Evolutionary conservation across 192 early-diverging fungal genomes (phyloP).

Genomic region (Rhizophagus sp.): DNA sequence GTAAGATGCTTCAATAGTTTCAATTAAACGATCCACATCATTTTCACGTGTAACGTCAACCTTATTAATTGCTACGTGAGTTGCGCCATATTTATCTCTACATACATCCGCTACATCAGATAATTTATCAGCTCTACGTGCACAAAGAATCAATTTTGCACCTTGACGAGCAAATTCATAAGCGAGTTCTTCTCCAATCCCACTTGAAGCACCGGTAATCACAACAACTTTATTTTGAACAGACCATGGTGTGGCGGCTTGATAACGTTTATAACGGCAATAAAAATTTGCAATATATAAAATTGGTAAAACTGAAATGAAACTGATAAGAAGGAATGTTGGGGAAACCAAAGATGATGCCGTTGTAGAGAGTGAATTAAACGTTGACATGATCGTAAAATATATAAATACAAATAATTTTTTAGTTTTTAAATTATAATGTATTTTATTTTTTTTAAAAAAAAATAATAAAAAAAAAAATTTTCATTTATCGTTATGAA

Average conservation of each 20-base stretch:
- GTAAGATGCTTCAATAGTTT: background rate
- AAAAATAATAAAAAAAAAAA: too few relatives aligned
- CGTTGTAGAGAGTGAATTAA: background rate
- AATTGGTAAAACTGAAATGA: background rate
- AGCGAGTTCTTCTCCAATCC: slow-evolving; percentile 74
- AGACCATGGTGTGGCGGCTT: background rate
- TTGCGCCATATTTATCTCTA: background rate
- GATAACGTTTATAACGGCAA: background rate
- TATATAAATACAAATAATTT: too few relatives aligned
- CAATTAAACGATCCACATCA: background rate
- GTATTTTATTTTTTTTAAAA: too few relatives aligned
- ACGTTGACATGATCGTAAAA: background rate
- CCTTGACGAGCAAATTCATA: slow-evolving; percentile 65
- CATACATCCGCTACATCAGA: background rate
- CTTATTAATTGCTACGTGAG: background rate
- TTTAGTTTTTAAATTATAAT: too few relatives aligned
- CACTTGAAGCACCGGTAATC: slow-evolving; percentile 65
- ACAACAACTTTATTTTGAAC: background rate
- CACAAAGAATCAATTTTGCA: slow-evolving; percentile 50
- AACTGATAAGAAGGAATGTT: background rate
- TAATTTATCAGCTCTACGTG: background rate
- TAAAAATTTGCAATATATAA: background rate
- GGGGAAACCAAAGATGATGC: background rate
- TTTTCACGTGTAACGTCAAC: background rate
- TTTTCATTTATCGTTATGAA: too few relatives aligned